Evolutionary conservation across 441 rosid species (phyloP).

Genomic region (Erodium texanum): DNA sequence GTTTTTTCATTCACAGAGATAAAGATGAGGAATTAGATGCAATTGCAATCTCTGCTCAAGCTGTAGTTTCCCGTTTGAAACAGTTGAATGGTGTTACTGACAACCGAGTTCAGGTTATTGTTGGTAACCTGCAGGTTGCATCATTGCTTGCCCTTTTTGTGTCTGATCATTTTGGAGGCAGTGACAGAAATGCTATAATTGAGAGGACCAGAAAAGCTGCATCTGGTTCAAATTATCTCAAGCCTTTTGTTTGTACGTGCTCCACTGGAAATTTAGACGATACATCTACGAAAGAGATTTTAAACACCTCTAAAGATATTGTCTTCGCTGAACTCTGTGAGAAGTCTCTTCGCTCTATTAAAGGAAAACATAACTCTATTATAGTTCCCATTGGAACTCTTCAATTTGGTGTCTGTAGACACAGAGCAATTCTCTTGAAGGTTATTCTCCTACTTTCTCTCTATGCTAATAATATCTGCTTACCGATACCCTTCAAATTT

Average conservation of each 20-base stretch:
- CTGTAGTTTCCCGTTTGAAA: slow-evolving; percentile 52
- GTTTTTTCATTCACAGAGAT: slow-evolving; percentile 33
- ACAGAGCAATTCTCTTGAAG: slow-evolving; percentile 90
- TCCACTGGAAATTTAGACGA: slow-evolving; percentile 57
- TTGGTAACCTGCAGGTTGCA: slow-evolving; percentile 52
- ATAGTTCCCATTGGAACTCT: slow-evolving; percentile 77
- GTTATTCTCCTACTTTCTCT: slow-evolving; percentile 25
- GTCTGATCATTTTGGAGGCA: slow-evolving; percentile 97
- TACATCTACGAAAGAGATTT: slow-evolving; percentile 29
- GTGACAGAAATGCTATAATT: slow-evolving; percentile 57
- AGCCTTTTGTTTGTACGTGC: slow-evolving; percentile 90
- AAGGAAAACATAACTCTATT: slow-evolving; percentile 54
- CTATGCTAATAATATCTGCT: slow-evolving; percentile 4
- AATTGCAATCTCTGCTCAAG: slow-evolving; percentile 57
- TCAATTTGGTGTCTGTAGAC: slow-evolving; percentile 89
- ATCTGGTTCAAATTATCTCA: slow-evolving; percentile 74
- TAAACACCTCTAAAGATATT: slow-evolving; percentile 39
- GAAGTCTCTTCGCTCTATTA: slow-evolving; percentile 58
- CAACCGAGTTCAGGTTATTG: slow-evolving; percentile 31
- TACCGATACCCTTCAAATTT: slow-evolving; percentile 6
- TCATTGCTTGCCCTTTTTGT: slow-evolving; percentile 86
- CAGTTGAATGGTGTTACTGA: slow-evolving; percentile 33
- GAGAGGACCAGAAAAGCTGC: slow-evolving; percentile 63
- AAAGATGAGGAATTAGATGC: slow-evolving; percentile 88
- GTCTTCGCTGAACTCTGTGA: slow-evolving; percentile 68